A percentile compares a stretch with the other conserved stretches of the same genome.
Conservation (phyloP, 1,284 basidiomycete genomes). For the Bjerkandera adusta region DNA sequence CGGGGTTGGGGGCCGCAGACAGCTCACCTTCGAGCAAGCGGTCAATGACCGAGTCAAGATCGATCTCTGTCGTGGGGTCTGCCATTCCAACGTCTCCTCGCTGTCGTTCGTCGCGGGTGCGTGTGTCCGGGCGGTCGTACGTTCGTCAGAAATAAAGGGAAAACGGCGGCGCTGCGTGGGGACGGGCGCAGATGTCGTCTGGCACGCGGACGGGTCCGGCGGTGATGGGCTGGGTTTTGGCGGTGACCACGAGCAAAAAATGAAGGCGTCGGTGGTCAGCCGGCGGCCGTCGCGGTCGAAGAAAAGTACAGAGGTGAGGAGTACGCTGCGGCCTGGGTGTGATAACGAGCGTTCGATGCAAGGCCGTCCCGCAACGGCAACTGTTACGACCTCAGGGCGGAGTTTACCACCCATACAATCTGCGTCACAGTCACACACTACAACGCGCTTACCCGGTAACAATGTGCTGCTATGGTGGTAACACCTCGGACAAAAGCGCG, state of each 20-base stretch:
- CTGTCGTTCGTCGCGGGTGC: constrained; percentile 24
- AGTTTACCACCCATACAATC: constrained; percentile 10
- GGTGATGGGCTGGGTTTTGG: constrained; percentile 9
- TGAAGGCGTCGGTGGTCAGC: constrained; percentile 27
- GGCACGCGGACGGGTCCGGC: constrained; percentile 10
- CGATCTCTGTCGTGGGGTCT: constrained; percentile 81
- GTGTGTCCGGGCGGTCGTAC: constrained; percentile 27
- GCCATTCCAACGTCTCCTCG: constrained; percentile 42
- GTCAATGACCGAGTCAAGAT: constrained; percentile 98
- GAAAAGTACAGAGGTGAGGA: constrained; percentile 29
- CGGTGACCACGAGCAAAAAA: constrained; percentile 8
- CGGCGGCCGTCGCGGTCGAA: constrained; percentile 27
- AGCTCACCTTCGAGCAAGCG: constrained; percentile 91
- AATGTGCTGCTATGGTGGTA: no score
- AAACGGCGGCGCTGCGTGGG: constrained; percentile 1
- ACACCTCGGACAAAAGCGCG: no score
- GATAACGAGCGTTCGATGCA: constrained; percentile 31
- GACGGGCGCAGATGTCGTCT: no score
- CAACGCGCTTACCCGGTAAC: no score
- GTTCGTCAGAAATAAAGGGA: constrained; percentile 23
- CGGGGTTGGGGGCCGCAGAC: constrained; percentile 24
- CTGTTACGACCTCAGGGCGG: constrained; percentile 12
- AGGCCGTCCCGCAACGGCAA: constrained; percentile 12
- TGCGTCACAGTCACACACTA: constrained; percentile 6
- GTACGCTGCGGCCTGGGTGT: constrained; percentile 23